Evolutionary conservation across 495 filamentous ascomycete species (phyloP).

Genomic region (Platismatia glauca): DNA sequence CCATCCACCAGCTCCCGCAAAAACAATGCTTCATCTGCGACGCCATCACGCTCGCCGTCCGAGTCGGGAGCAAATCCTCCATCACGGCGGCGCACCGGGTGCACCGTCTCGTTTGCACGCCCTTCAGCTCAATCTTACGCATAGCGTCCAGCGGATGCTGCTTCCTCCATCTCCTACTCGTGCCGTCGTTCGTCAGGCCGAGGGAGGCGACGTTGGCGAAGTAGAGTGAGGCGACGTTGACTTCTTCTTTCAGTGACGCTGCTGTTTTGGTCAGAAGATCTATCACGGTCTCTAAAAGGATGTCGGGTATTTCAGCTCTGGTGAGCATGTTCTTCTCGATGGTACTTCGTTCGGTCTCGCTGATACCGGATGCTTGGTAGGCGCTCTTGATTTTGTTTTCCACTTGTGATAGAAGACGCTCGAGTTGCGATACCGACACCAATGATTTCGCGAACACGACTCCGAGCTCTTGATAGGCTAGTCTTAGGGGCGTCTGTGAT

Average conservation of each 20-base stretch:
- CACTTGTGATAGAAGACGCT: constrained; percentile 40
- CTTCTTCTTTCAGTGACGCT: constrained; percentile 33
- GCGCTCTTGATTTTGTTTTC: constrained; percentile 40
- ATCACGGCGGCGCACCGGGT: constrained; percentile 53
- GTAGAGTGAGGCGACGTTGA: constrained; percentile 42
- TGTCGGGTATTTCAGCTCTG: constrained; percentile 37
- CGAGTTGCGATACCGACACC: constrained; percentile 39
- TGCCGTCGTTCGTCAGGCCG: constrained; percentile 37
- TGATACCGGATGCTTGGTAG: constrained; percentile 39
- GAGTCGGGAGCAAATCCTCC: constrained; percentile 43
- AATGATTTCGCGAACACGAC: constrained; percentile 34
- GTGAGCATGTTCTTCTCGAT: constrained; percentile 43
- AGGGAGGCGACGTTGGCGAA: constrained; percentile 43
- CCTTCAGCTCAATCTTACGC: constrained; percentile 30
- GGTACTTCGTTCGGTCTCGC: constrained; percentile 38
- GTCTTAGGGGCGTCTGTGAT: constrained; percentile 9
- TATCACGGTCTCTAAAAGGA: constrained; percentile 36
- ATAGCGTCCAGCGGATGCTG: constrained; percentile 37
- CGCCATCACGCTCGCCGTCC: constrained; percentile 9
- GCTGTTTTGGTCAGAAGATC: constrained; percentile 38
- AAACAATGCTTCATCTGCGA: constrained; percentile 17
- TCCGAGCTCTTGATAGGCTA: constrained; percentile 17
- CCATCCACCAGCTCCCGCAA: constrained; percentile 25
- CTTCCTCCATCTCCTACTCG: constrained; percentile 32
- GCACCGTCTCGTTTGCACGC: constrained; percentile 39